Base-by-base conservation (phyloP, 1,139 yeast species). In the Blastobotrys petasosporus region DNA sequence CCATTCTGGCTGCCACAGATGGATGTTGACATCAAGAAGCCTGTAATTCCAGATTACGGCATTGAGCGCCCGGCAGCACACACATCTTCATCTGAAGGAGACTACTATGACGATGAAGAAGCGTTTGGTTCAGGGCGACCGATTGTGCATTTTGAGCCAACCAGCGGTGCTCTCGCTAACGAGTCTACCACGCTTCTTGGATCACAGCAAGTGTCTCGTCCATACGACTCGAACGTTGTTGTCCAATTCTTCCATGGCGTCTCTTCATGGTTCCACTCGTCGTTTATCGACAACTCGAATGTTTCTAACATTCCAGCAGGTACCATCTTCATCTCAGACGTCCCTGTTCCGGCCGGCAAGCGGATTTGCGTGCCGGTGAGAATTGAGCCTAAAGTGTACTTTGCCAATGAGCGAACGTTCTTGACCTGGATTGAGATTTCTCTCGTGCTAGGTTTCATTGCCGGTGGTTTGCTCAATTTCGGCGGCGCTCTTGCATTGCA, bases 1-100 rank as follows among this genome's bases (percentile, higher is more conserved):
- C 98, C 98, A 45, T 92, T 86, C 69, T 92, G 98, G 98, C 74
- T 82, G 55, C 97, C 97, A n/a, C 98, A 92, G 69, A 92, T 92
- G 98, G 86, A 80, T 55, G 83, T 83, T 44, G 98, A 92, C 63
- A 92, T 92, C 56, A 81, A 95, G 64, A 92, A 92, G 65, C 97
- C 97, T 31, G 79, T 82, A 52, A 69, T 77, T 34, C 79, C 78
- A 59, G 78, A 76, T 52, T 79, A 77, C 57, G 94, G 94, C 57
- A 76, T 77, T 48, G 71, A 68, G 51, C 69, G 82, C 30, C 80
- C 81, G 16, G 71, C 72, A 39, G 77, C 73, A 52, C 50, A 71
- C 49, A 79, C 67, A 16, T 50, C 57, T 1, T 55, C 64, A 4
- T 67, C 63, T 20, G 65, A 64, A 16, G 71, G 68, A 47, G 68